These are phyloP conservation scores for Paspalum vaginatum DNA, from an alignment of 176 grass and related monocot genomes.

Conservation along the genomic window DNA sequence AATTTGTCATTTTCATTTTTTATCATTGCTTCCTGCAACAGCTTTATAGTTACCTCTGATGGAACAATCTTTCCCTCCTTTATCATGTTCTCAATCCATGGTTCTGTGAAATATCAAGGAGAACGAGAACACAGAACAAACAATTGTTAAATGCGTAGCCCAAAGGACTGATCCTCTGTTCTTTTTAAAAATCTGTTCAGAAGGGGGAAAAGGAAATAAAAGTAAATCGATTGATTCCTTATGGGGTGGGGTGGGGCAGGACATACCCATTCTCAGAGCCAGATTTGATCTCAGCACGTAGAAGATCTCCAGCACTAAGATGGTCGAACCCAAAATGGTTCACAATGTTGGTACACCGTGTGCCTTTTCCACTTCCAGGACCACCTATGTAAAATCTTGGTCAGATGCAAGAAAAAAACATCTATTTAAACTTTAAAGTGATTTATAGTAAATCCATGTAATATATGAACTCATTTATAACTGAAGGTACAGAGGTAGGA, in stretches of 20 bases:
- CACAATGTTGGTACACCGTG: constrained; percentile 89
- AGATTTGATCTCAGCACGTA: constrained; percentile 87
- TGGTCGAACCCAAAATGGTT: constrained; percentile 85
- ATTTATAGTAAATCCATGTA: background rate
- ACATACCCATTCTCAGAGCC: constrained; percentile 81
- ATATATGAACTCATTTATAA: constrained; percentile 4
- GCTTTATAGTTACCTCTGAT: constrained; percentile 89
- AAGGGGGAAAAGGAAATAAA: background rate
- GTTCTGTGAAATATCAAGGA: constrained; percentile 55
- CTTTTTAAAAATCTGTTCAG: constrained; percentile 13
- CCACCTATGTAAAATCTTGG: constrained; percentile 59
- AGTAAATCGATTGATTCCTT: background rate
- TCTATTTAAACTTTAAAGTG: constrained; percentile 1
- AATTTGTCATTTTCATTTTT: constrained; percentile 83
- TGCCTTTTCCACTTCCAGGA: constrained; percentile 93
- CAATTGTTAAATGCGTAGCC: constrained; percentile 14
- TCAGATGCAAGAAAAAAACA: constrained; percentile 29
- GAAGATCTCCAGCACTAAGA: constrained; percentile 93
- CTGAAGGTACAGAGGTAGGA: background rate
- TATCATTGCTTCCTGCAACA: constrained; percentile 77
- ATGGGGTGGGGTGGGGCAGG: constrained; percentile 19
- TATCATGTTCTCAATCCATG: constrained; percentile 98
- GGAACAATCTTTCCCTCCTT: constrained; percentile 95
- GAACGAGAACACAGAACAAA: constrained; percentile 18
- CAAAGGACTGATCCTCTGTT: background rate